Percentiles rank a stretch among this genome's conserved stretches.
These are phyloP conservation scores for Penicillium frequentans DNA, from an alignment of 2,329 filamentous ascomycete species.

Conservation along the genomic window DNA sequence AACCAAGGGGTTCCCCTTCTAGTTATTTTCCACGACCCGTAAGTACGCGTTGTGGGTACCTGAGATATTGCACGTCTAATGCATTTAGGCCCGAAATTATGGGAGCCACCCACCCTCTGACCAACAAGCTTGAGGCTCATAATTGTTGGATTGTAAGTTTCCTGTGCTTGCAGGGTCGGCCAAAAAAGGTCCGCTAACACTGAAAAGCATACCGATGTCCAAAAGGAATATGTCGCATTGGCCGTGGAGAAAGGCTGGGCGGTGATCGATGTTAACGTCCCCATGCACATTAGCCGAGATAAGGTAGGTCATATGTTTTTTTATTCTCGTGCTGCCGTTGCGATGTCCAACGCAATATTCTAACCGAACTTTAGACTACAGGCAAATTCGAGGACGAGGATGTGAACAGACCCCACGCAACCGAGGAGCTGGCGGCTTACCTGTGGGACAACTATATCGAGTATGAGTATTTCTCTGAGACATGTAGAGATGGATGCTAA, in stretches of 20 bases:
- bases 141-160: conserved; percentile 81
- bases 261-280: conserved; percentile 89
- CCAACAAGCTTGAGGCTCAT: conserved; percentile 74
- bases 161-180: conserved; percentile 14
- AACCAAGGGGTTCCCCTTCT: conserved; percentile 67
- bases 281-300: conserved; percentile 68
- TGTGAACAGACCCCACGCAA: conserved; percentile 54
- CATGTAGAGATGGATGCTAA: not conserved
- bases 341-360: not conserved
- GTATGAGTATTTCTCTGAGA: conserved; percentile 30
- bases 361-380: conserved; percentile 16
- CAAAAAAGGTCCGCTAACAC: conserved; percentile 24
- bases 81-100: conserved; percentile 64
- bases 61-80: not conserved
- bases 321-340: not conserved
- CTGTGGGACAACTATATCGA: conserved; percentile 98
- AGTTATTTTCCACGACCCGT: conserved; percentile 89
- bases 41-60: conserved; percentile 39
- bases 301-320: conserved; percentile 49
- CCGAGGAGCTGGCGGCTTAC: conserved; percentile 75
- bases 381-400: conserved; percentile 48
- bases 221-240: conserved; percentile 82
- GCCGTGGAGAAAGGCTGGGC: conserved; percentile 73
- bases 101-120: conserved; percentile 66
- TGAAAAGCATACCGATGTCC: conserved; percentile 68